Evolutionary conservation across 306 rosid species (phyloP).

Genomic region (Medicago lupulina): DNA sequence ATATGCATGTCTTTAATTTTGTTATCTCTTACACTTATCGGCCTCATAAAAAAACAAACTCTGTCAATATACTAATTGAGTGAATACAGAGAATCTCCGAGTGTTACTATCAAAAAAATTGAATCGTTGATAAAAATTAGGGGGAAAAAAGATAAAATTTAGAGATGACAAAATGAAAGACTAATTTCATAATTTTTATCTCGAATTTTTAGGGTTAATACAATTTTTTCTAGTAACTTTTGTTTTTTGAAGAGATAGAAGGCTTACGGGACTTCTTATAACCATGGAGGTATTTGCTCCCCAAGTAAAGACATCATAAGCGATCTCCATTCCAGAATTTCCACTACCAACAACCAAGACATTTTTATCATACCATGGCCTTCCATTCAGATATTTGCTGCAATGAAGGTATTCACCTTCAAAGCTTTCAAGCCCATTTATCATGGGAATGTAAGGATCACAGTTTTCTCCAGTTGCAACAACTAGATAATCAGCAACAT

Average conservation of each 20-base stretch:
- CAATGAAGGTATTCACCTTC: constrained; percentile 61
- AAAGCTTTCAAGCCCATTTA: constrained; percentile 53
- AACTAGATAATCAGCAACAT: constrained; percentile 52
- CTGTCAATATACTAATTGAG: background rate
- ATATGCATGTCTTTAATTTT: no score
- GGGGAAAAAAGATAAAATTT: no score
- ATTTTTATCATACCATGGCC: constrained; percentile 45
- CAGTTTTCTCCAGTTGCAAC: constrained; percentile 69
- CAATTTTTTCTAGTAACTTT: background rate
- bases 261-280: constrained; percentile 53
- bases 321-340: constrained; percentile 80
- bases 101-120: no score
- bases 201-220: background rate
- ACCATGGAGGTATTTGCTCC: constrained; percentile 70
- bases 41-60: no score
- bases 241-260: background rate
- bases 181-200: background rate
- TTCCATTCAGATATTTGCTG: constrained; percentile 55
- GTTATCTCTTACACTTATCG: no score
- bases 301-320: constrained; percentile 63
- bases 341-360: constrained; percentile 80
- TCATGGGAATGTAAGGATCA: constrained; percentile 48
- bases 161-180: background rate
- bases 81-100: no score
- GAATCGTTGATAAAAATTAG: background rate